Evolutionary conservation across 768 basidiomycete genomes (phyloP), one percentile per base, ranked within the genome.

Genomic region (Suillus alpinus): DNA sequence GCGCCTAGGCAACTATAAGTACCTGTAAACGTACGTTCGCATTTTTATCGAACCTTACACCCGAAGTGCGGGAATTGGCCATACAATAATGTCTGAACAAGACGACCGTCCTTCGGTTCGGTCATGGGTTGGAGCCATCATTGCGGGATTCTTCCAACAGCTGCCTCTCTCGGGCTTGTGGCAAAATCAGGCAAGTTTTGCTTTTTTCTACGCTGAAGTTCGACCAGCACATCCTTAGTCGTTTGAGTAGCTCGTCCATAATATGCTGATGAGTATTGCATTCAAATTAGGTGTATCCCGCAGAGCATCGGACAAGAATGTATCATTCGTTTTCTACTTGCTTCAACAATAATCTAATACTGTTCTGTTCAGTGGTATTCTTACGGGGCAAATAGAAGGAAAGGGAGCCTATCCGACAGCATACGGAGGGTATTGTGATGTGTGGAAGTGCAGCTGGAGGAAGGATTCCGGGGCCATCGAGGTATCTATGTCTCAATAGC

Each of bases 381-480:
- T 62, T 34, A 62, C 61, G 32, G 59, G 39, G 26, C 44, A 62
- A 40, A 40, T 62, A 29, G 32, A 12, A 14, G 46, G 53, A 18
- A 60, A 51, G 26, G 62, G 43, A 26, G 13, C 60, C 4, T 61
- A 56, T 41, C 55, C 62, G 14, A 51, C 47, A 44, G 36, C 59
- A 10, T 43, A 60, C 13, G 61, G 61, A 34, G 59, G 50, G 26
- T 62, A 53, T 39, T 51, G 52, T 49, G 62, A 63, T 29, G 55
- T 63, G 8, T 63, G 62, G 62, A 63, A 57, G 51, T 63, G 62
- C 14, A 69, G 62, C 40, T 69, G 64, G 66, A 52, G 66, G 14
- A 61, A 60, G 36, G 64, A 68, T 51, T 59, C 55, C 2, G 59
- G 63, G 26, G 18, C 31, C 40, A 36, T 32, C 9, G 14, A 29